phyloP scores from a whole-genome alignment of 345 rosid species.

The Camelina neglecta region DNA sequence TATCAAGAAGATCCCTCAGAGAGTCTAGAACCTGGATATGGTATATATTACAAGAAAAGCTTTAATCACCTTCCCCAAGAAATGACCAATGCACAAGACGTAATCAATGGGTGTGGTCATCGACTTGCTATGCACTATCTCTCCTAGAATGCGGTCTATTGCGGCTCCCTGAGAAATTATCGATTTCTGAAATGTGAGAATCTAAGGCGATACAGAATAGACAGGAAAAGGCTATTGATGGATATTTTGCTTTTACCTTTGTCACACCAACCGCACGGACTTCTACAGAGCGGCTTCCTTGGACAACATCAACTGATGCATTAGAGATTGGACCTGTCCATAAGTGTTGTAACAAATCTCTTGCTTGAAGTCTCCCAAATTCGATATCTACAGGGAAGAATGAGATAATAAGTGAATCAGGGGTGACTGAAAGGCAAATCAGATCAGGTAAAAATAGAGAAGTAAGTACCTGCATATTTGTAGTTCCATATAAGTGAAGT shows the following conservation, averaged over 20 bases:
- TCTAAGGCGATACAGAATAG: conserved; percentile 4
- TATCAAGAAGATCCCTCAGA: conserved; percentile 17
- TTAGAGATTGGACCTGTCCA: conserved; percentile 99
- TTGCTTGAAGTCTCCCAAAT: conserved; percentile 97
- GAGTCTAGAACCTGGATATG: not conserved
- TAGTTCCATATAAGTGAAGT: conserved; percentile 99
- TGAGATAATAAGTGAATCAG: conserved; percentile 17
- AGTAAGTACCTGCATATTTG: conserved; percentile 91
- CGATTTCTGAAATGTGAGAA: conserved; percentile 20
- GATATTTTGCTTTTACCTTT: conserved; percentile 55
- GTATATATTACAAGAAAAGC: not conserved
- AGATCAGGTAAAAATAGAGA: not conserved
- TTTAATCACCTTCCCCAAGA: conserved; percentile 81
- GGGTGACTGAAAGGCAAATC: conserved; percentile 6
- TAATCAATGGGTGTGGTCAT: conserved; percentile 93
- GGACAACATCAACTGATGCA: conserved; percentile 98
- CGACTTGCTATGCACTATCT: conserved; percentile 92
- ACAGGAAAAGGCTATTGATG: not conserved
- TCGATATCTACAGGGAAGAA: conserved; percentile 66
- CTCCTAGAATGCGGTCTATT: conserved; percentile 94
- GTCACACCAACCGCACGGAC: conserved; percentile 99
- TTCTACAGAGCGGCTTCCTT: conserved; percentile 96
- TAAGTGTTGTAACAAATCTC: conserved; percentile 98
- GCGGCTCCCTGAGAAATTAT: conserved; percentile 79
- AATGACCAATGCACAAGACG: conserved; percentile 95